phyloP scores from a whole-genome alignment of 108 stramenopile species.

The Nitzschia sp. region DNA sequence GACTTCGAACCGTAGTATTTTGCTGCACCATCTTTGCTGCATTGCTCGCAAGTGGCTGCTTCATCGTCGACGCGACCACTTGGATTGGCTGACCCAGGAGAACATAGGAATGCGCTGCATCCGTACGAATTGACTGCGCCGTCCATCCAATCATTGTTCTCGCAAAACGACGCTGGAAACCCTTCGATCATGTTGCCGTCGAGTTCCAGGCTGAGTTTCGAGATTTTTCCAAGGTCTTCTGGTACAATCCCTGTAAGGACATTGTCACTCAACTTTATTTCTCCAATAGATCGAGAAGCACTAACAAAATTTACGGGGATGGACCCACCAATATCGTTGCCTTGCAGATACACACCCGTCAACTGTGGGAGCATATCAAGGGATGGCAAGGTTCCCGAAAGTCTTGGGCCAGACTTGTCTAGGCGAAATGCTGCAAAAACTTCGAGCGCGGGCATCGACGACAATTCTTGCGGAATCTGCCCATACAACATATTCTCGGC shows the following conservation, averaged over 20 bases:
- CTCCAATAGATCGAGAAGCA: conserved; percentile 16
- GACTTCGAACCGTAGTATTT: conserved; percentile 37
- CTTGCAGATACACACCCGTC: conserved; percentile 49
- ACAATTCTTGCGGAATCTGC: conserved; percentile 52
- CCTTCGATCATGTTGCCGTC: conserved; percentile 53
- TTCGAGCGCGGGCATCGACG: conserved; percentile 53
- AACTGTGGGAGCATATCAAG: conserved; percentile 34
- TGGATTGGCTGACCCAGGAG: conserved; percentile 47
- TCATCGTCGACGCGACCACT: conserved; percentile 6
- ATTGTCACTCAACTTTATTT: conserved; percentile 45
- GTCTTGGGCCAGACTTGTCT: conserved; percentile 16
- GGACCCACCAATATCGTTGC: conserved; percentile 48
- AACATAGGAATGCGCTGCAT: conserved; percentile 69
- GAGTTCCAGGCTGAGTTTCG: conserved; percentile 50
- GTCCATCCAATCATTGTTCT: conserved; percentile 56
- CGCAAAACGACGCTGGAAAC: conserved; percentile 50
- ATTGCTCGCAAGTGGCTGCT: conserved; percentile 5
- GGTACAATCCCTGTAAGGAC: conserved; percentile 53
- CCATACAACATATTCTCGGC: conserved; percentile 67
- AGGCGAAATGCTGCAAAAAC: conserved; percentile 44
- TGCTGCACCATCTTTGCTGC: conserved; percentile 27
- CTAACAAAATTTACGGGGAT: conserved; percentile 30
- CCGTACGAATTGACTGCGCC: conserved; percentile 43
- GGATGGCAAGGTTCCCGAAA: conserved; percentile 23
- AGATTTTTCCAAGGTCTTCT: conserved; percentile 17